Base-by-base conservation (phyloP, 1,139 yeast genomes). In the Barnettozyma hawaiiensis region DNA sequence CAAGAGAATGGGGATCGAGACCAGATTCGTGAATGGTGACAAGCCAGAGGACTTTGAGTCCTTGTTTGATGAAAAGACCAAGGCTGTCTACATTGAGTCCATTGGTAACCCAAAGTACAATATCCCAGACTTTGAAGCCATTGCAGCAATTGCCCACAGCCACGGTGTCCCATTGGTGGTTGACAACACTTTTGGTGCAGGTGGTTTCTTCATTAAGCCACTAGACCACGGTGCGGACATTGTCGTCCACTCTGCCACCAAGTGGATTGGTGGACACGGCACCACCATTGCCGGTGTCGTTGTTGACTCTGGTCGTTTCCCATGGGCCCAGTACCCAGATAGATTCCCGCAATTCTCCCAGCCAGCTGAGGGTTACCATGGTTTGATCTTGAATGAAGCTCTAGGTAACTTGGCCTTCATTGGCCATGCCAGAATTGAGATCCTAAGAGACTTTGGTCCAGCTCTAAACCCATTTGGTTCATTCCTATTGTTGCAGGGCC, bases 251-350 rank as follows among this genome's bases (percentile, higher is more conserved):
- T 89, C 97, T 45, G 96, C 97, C 43, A 92, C 97, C 45, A 92
- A 92, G 67, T 92, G 97, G 96, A 89, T 92, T 55, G 96, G 96
- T 53, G 98, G 97, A 48, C 97, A 90, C 63, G 97, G 97, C 61
- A 89, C 89, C 47, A 85, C 97, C 41, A 81, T 92, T 64, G 97
- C 86, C 42, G 98, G 98, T 70, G 86, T 82, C 42, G 74, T 92
- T 52, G 75, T 92, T 42, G 97, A 85, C 64, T 77, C 89, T 34
- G 97, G 97, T 55, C 86, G 83, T 48, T 92, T 92, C 74, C 94
- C 92, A 57, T 92, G 96, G 92, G 71, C 75, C 48, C 76, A 86
- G 51, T 76, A 85, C 68, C 94, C 95, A 40, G 81, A 81, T 61
- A 85, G 82, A 65, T 90, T 73, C 73, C 96, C 97, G 39, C 96